Base-by-base conservation (phyloP, 1,284 basidiomycete genomes). In the Tilletia walkeri region DNA sequence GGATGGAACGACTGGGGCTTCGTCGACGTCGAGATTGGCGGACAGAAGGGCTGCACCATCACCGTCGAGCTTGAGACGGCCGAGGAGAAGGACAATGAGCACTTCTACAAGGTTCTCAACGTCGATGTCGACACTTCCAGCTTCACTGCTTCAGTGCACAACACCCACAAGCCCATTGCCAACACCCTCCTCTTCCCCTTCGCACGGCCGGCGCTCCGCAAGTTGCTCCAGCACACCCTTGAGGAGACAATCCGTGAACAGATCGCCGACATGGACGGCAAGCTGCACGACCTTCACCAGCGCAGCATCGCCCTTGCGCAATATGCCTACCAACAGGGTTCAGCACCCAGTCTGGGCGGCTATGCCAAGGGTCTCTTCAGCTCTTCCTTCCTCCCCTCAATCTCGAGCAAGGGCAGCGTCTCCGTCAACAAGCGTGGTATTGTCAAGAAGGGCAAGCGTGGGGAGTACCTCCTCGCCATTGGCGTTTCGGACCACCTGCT, bases 41-140 rank as follows among this genome's bases (percentile, higher is more conserved):
- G 76, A 14, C 66, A 82, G 24, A 75, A 85, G 72, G 84, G 85
- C 48, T 82, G 85, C 70, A 78, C 78, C 18, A 85, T 86, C 72
- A 85, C 86, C 50, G 84, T 86, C 71, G 84, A 84, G 45, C 80
- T 86, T 67, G 85, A 86, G 78, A 86, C 85, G 70, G 85, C 86
- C 47, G 78, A 81, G 50, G 84, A 85, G 67, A 80, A 83, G 5
- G 85, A 86, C 73, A 75, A 79, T 66, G 85, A 86, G 81, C 83
- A 84, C 16, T 86, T 85, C 85, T 86, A 86, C 81, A 84, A 82
- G 72, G 84, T 86, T 75, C 84, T 85, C 77, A 80, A 84, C 68
- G 86, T 86, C 70, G 79, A 84, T 49, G 85, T 86, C 71, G 81
- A 82, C 73, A 83, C 86, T 73, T 71, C 78, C 48, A 78, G 61